These are phyloP conservation scores for Coprinellus micaceus DNA, from an alignment of 768 basidiomycete species.

Conservation along the genomic window DNA sequence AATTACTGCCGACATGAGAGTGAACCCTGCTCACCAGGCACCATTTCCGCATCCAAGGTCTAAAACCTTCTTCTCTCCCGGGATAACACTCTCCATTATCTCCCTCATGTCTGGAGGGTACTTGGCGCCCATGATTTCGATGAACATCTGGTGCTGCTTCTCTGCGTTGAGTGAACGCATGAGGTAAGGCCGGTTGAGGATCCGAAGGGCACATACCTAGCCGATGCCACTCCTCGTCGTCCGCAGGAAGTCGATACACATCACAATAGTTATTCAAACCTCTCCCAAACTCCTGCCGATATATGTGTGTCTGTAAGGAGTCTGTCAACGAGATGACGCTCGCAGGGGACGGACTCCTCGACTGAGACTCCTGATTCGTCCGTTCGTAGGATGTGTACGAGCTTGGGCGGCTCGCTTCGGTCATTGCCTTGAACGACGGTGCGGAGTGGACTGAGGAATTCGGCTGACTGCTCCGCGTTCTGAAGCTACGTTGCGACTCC, in stretches of 20 bases:
- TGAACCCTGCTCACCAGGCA: slow-evolving; percentile 47
- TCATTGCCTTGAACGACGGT: too few species aligned
- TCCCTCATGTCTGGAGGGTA: slow-evolving; percentile 58
- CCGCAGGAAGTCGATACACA: slow-evolving; percentile 73
- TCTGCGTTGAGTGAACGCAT: slow-evolving; percentile 37
- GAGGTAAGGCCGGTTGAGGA: slow-evolving; percentile 5
- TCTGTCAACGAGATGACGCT: slow-evolving; percentile 69
- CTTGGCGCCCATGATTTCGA: slow-evolving; percentile 55
- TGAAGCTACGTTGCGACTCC: too few species aligned
- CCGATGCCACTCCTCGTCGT: slow-evolving; percentile 72
- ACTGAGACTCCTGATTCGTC: background rate
- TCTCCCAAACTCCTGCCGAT: slow-evolving; percentile 65
- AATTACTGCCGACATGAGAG: background rate
- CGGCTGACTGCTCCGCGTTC: too few species aligned
- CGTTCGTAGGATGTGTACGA: too few species aligned
- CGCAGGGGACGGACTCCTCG: slow-evolving; percentile 16
- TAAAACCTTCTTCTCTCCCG: slow-evolving; percentile 59
- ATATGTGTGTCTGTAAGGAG: slow-evolving; percentile 55
- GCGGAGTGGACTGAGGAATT: too few species aligned
- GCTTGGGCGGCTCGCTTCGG: too few species aligned
- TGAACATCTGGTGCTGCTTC: slow-evolving; percentile 65
- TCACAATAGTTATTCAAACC: slow-evolving; percentile 77
- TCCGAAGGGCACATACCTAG: slow-evolving; percentile 45
- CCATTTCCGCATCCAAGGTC: slow-evolving; percentile 83
- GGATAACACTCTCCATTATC: slow-evolving; percentile 40